Base-by-base conservation (phyloP, 768 basidiomycete species). In the Suillus sp. region DNA sequence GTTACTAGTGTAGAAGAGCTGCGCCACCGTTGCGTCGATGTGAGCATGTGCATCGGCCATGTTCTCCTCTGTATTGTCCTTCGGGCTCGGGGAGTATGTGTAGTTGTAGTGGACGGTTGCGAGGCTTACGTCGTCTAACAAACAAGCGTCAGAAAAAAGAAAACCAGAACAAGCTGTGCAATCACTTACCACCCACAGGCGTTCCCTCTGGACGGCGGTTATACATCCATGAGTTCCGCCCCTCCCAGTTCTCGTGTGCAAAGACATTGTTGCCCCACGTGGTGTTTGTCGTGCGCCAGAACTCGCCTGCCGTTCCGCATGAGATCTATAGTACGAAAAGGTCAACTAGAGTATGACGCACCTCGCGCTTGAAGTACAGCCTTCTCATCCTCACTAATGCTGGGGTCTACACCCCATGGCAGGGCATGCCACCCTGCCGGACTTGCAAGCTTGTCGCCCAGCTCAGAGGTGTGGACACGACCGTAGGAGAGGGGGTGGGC, bases 231-330 rank as follows among this genome's bases (percentile, higher is more conserved):
- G 67, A 60, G 68, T 87, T 88, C 70, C 78, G 81, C 40, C 93
- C 93, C 60, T 88, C 85, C 88, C 91, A 93, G 75, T 96, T 93
- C 84, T 98, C 96, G 68, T 98, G 96, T 0, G 95, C 92, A 68
- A 95, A 94, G 64, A 94, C 90, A 66, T 95, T 95, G 80, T 95
- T 94, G 61, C 92, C 93, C 83, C 86, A 90, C 0, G 94, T 97
- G 1, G 89, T 92, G 22, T 90, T 88, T 38, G 87, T 90, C 72
- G 90, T 91, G 61, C 80, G 79, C 76, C 78, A 87, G 66, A 80
- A 79, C 11, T 75, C 71, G 62, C 70, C 58, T 58, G 59, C 63
- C 70, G 45, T 67, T 74, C 20, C 64, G 68, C 16, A 60, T 65
- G 53, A 68, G 59, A 30, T 71, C 71, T 37, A 68, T 64, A 8